These are phyloP conservation scores for Aspergillus conjunctus DNA, from an alignment of 495 filamentous ascomycete species.

Conservation along the genomic window DNA sequence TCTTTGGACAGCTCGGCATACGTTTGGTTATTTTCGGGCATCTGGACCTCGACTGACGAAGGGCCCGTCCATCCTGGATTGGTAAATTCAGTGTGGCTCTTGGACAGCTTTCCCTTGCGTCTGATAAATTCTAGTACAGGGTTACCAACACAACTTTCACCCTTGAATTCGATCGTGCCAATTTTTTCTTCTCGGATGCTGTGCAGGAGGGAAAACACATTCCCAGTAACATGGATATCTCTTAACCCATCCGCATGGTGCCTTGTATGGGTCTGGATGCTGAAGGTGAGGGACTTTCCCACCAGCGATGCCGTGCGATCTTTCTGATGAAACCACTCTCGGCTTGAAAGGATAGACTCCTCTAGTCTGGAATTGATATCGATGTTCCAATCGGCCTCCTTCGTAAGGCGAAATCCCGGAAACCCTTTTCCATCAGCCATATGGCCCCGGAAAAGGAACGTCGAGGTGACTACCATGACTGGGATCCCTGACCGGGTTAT, in stretches of 20 bases:
- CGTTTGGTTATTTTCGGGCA: slow-evolving; percentile 28
- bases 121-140: slow-evolving; percentile 39
- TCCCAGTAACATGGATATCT: slow-evolving; percentile 22
- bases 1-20: slow-evolving; percentile 38
- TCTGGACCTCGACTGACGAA: slow-evolving; percentile 23
- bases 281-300: slow-evolving; percentile 25
- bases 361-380: slow-evolving; percentile 15
- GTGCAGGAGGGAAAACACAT: background rate
- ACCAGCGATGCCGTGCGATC: slow-evolving; percentile 17
- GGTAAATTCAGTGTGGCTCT: slow-evolving; percentile 16
- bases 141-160: slow-evolving; percentile 25
- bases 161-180: slow-evolving; percentile 15
- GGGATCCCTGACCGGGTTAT: slow-evolving; percentile 29
- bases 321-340: slow-evolving; percentile 27
- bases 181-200: slow-evolving; percentile 3
- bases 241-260: slow-evolving; percentile 4
- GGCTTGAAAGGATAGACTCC: slow-evolving; percentile 24
- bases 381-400: slow-evolving; percentile 21
- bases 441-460: slow-evolving; percentile 32
- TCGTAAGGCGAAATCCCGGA: slow-evolving; percentile 21
- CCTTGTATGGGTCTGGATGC: slow-evolving; percentile 21
- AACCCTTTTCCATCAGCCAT: slow-evolving; percentile 9
- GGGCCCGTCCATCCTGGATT: slow-evolving; percentile 16
- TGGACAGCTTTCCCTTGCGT: slow-evolving; percentile 24
- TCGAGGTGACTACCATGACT: slow-evolving; percentile 31